Evolutionary conservation across 106 monocot species (phyloP).

Genomic region (Dendrobium officinale): DNA sequence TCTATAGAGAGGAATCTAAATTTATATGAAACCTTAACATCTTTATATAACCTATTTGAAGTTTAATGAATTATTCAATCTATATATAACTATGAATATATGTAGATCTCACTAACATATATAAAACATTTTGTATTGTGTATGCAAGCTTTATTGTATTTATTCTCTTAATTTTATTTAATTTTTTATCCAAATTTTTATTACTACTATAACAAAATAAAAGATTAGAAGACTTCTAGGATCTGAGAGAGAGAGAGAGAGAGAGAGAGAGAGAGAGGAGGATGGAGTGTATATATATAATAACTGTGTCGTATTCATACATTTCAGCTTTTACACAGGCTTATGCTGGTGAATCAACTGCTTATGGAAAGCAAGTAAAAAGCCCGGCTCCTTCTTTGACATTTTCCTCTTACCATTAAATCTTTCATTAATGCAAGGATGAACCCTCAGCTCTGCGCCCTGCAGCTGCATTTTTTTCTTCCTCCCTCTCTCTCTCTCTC

Average conservation of each 20-base stretch:
- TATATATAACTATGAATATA: no score
- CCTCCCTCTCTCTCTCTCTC: neutral
- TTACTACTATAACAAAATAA: no score
- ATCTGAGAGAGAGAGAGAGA: neutral
- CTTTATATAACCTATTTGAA: no score
- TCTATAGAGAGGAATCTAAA: no score
- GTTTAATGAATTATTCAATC: no score
- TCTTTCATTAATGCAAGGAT: neutral
- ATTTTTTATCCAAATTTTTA: no score
- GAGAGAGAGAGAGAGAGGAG: neutral
- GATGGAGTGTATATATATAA: no score
- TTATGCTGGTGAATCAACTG: neutral
- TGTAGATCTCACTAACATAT: no score
- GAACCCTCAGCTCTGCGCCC: neutral
- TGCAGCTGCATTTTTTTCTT: neutral
- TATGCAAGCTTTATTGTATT: no score
- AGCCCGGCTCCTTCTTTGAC: neutral
- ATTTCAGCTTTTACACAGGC: neutral
- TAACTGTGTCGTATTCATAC: neutral
- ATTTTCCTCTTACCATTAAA: neutral
- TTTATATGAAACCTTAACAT: no score
- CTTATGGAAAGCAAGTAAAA: neutral
- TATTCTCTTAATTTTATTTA: no score
- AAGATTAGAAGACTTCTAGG: neutral
- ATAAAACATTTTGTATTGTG: no score